Evolutionary conservation across 176 grass and related monocot genomes (phyloP).

Genomic region (Zea luxurians): DNA sequence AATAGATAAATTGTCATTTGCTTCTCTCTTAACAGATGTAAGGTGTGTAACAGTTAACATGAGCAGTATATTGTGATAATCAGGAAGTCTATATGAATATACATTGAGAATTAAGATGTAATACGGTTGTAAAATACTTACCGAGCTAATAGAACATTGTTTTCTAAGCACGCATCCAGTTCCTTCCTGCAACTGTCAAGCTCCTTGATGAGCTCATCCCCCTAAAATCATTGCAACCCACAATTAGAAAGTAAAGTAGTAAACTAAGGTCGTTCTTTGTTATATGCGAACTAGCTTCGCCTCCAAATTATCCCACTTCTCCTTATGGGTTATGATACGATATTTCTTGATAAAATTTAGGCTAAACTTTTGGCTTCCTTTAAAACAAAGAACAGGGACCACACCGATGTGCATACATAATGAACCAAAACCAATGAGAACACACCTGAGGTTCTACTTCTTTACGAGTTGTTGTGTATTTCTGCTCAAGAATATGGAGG

Average conservation of each 20-base stretch:
- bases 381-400: neutral
- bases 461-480: constrained; percentile 35
- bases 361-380: constrained; percentile 9
- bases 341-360: constrained; percentile 8
- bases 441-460: constrained; percentile 44
- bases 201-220: constrained; percentile 45
- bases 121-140: constrained; percentile 33
- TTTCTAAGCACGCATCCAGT: constrained; percentile 51
- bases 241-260: constrained; percentile 20
- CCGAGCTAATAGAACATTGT: constrained; percentile 56
- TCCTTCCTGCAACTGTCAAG: constrained; percentile 53
- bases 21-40: neutral
- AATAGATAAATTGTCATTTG: too few species aligned
- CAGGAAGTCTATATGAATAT: constrained; percentile 8
- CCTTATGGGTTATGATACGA: constrained; percentile 1
- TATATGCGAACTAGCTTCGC: constrained; percentile 18
- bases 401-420: neutral
- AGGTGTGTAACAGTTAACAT: neutral
- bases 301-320: constrained; percentile 10
- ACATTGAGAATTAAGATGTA: neutral
- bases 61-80: neutral
- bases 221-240: constrained; percentile 41
- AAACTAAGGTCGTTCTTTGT: constrained; percentile 13
- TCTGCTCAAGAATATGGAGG: constrained; percentile 66
- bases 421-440: constrained; percentile 29